Evolutionary conservation across 1,139 yeast species (phyloP), one percentile per base, ranked within the genome.

Genomic region (Hemisphaericaspora xylofermentans): DNA sequence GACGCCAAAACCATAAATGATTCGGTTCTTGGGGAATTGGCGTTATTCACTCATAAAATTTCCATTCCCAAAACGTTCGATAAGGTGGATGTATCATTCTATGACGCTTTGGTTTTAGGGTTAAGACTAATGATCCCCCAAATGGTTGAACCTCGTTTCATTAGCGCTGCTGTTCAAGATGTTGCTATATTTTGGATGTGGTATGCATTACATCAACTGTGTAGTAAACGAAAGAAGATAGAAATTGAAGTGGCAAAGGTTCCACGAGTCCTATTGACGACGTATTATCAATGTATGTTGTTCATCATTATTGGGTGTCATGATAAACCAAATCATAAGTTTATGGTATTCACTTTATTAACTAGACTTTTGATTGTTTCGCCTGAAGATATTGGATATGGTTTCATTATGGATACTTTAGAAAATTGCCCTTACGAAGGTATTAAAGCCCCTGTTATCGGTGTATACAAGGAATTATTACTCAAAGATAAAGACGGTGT

Each of bases 401-500:
- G 68, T 4, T 87, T 84, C 53, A 66, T 88, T 16, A 56, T 71
- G 31, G 93, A 87, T 56, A 75, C 93, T 0, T 67, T 91, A 43
- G 64, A 69, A 27, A 70, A 76, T 43, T 87, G 95, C 55, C 95
- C 96, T 2, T 82, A 71, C 57, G 78, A 73, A 33, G 71, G 72
- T 34, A 76, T 78, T 17, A 80, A 81, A 49, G 72, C 81, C 21
- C 79, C 80, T 3, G 64, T 83, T 38, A 72, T 87, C 13, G 79
- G 83, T 3, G 77, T 87, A 21, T 71, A 88, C 51, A 88, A 85
- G 57, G 86, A 82, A 48, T 67, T 88, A 45, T 63, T 78, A 49
- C 58, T 71, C 8, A 56, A 58, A 29, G 53, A 51, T 32, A 50
- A 51, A 35, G 30, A 29, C 4, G 41, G 29, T 26, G 34, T 40